phyloP scores from a whole-genome alignment of 2,329 filamentous ascomycete genomes.

The Aureobasidium leucospermi region DNA sequence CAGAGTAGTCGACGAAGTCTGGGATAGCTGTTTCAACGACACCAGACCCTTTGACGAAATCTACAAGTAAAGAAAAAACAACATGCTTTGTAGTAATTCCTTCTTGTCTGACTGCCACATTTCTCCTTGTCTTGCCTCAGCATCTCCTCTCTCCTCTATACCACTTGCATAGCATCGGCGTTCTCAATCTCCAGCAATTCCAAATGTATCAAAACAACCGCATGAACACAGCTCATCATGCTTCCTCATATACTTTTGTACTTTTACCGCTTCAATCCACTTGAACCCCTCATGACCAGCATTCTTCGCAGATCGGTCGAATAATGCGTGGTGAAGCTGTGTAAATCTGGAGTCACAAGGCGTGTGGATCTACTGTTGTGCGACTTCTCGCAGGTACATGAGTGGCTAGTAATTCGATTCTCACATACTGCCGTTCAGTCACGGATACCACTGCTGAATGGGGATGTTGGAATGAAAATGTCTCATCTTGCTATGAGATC shows the following conservation, averaged over 20 bases:
- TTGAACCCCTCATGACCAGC: not conserved
- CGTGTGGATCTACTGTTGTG: too few species aligned
- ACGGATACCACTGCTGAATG: not conserved
- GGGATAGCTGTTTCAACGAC: conserved; percentile 93
- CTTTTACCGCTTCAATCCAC: too few species aligned
- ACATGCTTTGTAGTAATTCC: not conserved
- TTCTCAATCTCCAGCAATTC: not conserved
- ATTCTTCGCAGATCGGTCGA: too few species aligned
- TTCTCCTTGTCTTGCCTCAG: too few species aligned
- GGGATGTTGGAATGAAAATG: not conserved
- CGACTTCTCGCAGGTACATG: too few species aligned
- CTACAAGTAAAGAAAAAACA: conserved; percentile 54
- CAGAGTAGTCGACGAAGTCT: conserved; percentile 92
- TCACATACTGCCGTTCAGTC: not conserved
- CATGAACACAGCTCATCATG: too few species aligned
- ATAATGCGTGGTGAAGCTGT: not conserved
- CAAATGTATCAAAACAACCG: too few species aligned
- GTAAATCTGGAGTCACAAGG: too few species aligned
- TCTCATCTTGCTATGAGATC: not conserved
- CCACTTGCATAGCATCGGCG: conserved; percentile 11
- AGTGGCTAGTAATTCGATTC: too few species aligned
- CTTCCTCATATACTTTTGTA: too few species aligned
- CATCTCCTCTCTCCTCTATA: not conserved
- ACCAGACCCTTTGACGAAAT: conserved; percentile 96
- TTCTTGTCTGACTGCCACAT: not conserved